Evolutionary conservation across 169 alveolate species (phyloP), one percentile per base, ranked within the genome.

Genomic region (Eimeria nieschulzi): DNA sequence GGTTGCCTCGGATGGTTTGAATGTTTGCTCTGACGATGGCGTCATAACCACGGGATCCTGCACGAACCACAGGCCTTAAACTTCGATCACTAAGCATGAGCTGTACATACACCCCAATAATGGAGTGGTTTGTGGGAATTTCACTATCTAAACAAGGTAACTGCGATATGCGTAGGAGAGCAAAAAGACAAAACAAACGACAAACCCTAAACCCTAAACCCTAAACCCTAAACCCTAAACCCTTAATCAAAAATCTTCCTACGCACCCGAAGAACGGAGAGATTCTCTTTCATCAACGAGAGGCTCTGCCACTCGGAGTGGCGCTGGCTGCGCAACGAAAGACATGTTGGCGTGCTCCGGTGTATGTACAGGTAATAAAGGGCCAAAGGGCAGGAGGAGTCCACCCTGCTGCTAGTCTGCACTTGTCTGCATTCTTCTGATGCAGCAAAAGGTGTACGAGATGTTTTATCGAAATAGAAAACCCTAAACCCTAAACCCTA

Each of bases 1-100:
- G 75, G 78, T 85, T 85, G 51, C 72, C 23, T 56, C 92, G 68
- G 46, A 85, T 85, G 46, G 75, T 85, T 53, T 85, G 92, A 25
- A 85, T 85, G 63, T 85, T 85, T 25, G 83, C n/a, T 73, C 83
- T 26, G 55, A 73, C 55, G 26, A 73, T 73, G 7, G 21, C 83
- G 17, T 73, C 83, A 39, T 73, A 73, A 19, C 83, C 26, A 9
- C 64, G 83, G 13, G 83, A 12, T 9, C 63, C 83, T 73, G 63
- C 26, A 13, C 39, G 75, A 9, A 56, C n/a, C n/a, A n/a, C n/a
- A n/a, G n/a, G n/a, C n/a, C n/a, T n/a, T n/a, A n/a, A n/a, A n/a
- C n/a, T n/a, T n/a, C n/a, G n/a, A n/a, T n/a, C n/a, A n/a, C n/a
- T n/a, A n/a, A n/a, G n/a, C n/a, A n/a, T n/a, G n/a, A n/a, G n/a